phyloP scores from a whole-genome alignment of 2,329 filamentous ascomycete species.

The Coniella vitis region DNA sequence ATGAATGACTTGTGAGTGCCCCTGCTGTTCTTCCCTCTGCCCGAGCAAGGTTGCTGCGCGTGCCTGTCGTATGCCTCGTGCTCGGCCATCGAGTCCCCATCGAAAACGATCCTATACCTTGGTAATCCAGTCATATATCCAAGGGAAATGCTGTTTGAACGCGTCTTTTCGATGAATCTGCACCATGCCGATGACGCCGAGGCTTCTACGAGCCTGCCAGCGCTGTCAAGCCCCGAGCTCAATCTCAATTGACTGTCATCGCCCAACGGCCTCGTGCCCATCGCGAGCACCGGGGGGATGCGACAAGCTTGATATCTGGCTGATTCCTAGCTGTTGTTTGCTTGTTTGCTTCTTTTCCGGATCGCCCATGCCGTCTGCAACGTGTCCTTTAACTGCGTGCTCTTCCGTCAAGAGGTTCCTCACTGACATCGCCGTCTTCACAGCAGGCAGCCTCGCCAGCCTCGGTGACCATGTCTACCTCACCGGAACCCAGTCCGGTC shows the following conservation, averaged over 20 bases:
- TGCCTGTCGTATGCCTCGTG: conserved; percentile 23
- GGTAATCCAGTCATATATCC: conserved; percentile 27
- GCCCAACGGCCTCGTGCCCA: conserved; percentile 42
- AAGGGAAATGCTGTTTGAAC: conserved; percentile 20
- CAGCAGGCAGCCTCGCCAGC: conserved; percentile 57
- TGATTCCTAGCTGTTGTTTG: conserved; percentile 18
- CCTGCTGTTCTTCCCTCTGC: conserved; percentile 21
- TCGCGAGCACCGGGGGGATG: conserved; percentile 35
- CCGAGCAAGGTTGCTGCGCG: conserved; percentile 20
- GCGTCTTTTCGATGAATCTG: conserved; percentile 29
- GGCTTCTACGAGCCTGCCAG: conserved; percentile 21
- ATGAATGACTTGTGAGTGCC: conserved; percentile 49
- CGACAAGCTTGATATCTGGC: conserved; percentile 34
- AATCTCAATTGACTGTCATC: conserved; percentile 39
- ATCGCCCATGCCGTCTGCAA: conserved; percentile 28
- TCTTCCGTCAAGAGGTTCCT: conserved; percentile 29
- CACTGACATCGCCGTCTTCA: conserved; percentile 41
- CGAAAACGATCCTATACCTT: conserved; percentile 27
- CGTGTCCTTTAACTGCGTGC: conserved; percentile 19
- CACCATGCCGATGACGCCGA: conserved; percentile 28
- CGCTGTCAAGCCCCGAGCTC: conserved; percentile 18
- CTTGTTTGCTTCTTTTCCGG: conserved; percentile 22
- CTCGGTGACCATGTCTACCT: conserved; percentile 57
- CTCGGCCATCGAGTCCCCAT: conserved; percentile 31
- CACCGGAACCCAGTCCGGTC: conserved; percentile 53